A percentile compares a stretch with the other conserved stretches of the same genome.
These are phyloP conservation scores for Cladorrhinum samala DNA, from an alignment of 495 filamentous ascomycete genomes.

Conservation along the genomic window DNA sequence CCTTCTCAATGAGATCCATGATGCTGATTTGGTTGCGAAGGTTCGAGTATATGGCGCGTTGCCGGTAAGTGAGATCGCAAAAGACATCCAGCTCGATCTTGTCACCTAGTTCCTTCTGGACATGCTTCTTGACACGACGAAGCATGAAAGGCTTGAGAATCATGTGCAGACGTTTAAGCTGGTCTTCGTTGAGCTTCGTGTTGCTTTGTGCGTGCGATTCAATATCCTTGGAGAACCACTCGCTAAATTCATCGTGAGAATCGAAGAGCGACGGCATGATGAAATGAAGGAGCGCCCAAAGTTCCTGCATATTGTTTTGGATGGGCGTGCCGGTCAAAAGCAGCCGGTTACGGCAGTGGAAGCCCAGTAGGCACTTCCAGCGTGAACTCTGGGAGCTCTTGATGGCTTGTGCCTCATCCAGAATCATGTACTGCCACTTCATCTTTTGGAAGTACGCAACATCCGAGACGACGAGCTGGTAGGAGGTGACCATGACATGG, in stretches of 20 bases:
- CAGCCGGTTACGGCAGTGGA: slow-evolving; percentile 92
- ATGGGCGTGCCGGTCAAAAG: slow-evolving; percentile 95
- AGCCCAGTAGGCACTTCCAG: slow-evolving; percentile 92
- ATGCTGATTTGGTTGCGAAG: slow-evolving; percentile 95
- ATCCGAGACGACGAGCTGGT: slow-evolving; percentile 93
- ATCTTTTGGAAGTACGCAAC: slow-evolving; percentile 97
- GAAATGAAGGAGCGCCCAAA: slow-evolving; percentile 97
- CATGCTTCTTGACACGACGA: slow-evolving; percentile 97
- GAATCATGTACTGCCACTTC: slow-evolving; percentile 99
- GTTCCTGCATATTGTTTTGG: slow-evolving; percentile 99
- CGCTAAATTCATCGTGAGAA: slow-evolving; percentile 97
- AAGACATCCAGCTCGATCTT: slow-evolving; percentile 96
- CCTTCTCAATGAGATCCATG: slow-evolving; percentile 97
- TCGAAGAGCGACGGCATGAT: slow-evolving; percentile 99
- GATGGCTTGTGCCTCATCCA: slow-evolving; percentile 98
- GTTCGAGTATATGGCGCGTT: slow-evolving; percentile 88
- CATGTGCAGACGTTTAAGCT: slow-evolving; percentile 94
- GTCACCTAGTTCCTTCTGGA: slow-evolving; percentile 96
- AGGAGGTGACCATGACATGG: slow-evolving; percentile 94
- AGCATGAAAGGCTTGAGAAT: slow-evolving; percentile 99
- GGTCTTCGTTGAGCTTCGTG: slow-evolving; percentile 96
- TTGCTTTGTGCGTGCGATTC: slow-evolving; percentile 98
- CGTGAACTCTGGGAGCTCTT: slow-evolving; percentile 94
- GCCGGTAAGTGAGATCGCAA: slow-evolving; percentile 94
- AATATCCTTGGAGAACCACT: slow-evolving; percentile 99